phyloP scores from a whole-genome alignment of 352 stramenopile genomes.

The Pythium sukuiense region DNA sequence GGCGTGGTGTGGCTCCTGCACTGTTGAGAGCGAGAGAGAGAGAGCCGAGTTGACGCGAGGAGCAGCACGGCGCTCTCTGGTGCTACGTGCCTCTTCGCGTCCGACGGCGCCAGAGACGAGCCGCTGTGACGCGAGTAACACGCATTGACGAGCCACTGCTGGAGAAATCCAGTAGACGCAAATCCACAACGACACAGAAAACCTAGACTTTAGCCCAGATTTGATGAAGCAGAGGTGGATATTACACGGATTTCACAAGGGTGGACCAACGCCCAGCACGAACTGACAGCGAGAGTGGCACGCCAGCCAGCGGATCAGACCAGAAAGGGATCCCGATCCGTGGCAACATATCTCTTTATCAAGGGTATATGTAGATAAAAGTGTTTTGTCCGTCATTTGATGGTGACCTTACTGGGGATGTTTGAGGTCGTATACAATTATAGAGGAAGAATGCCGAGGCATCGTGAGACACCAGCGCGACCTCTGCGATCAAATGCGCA shows the following conservation, averaged over 20 bases:
- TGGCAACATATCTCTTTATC: background rate
- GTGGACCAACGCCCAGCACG: slow-evolving; percentile 4
- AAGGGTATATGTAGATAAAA: background rate
- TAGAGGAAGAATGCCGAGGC: no score
- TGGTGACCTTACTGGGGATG: background rate
- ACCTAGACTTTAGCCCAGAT: background rate
- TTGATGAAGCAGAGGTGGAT: background rate
- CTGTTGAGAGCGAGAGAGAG: no score
- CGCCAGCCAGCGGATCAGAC: background rate
- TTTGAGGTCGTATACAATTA: no score
- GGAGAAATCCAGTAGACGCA: slow-evolving; percentile 12
- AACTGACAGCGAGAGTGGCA: background rate
- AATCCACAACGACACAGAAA: slow-evolving; percentile 4
- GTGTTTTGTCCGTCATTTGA: background rate
- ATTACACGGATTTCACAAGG: slow-evolving; percentile 7
- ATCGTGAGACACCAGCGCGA: background rate
- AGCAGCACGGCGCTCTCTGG: background rate
- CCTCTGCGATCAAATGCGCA: background rate
- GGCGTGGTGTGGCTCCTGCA: background rate
- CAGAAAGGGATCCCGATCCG: background rate
- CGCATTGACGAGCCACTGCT: slow-evolving; percentile 17
- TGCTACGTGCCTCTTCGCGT: slow-evolving; percentile 13
- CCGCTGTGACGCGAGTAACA: slow-evolving; percentile 15
- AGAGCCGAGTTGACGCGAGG: background rate
- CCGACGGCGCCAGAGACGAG: slow-evolving; percentile 13